Base-by-base conservation (phyloP, 768 basidiomycete genomes). In the Crassisporium funariophilum region DNA sequence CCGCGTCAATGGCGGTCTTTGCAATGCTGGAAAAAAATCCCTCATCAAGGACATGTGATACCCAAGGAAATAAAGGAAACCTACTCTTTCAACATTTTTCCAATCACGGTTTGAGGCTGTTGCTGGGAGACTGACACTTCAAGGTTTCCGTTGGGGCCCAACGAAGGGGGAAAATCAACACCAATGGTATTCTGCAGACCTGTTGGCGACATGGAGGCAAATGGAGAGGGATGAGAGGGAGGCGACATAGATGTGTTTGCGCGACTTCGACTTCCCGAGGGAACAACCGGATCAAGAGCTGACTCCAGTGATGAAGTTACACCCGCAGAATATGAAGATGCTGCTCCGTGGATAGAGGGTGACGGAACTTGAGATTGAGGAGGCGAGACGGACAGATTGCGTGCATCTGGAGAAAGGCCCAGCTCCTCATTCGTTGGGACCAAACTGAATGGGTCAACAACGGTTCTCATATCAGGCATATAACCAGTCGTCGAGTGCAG, bases 1-100 rank as follows among this genome's bases (percentile, higher is more conserved):
- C 78, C 34, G 81, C 83, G 35, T 79, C 78, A 43, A 75, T 71
- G 29, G 83, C 82, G 12, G 81, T 82, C 44, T 78, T 73, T 33
- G 77, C 80, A 54, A 86, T 83, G 62, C 84, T 85, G 57, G 48
- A 41, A 33, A n/a, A n/a, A n/a, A 52, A 44, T 42, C 35, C 35
- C 34, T 49, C 51, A 47, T 42, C 58, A 50, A 51, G 46, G 53
- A 49, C 59, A 47, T 50, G 49, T 45, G 25, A 29, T 41, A 44
- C 19, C 38, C 47, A 35, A 48, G 40, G 24, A 36, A 25, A 55
- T n/a, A n/a, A 35, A 52, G 23, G 17, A 16, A 16, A 63, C 78
- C 62, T 55, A 86, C 86, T 78, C 60, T 50, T 63, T 61, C 33
- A 85, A 67, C 59, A 81, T 76, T 1, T 76, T 66, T 42, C 69